Conservation (phyloP, 2,329 filamentous ascomycete genomes). For the Aspergillus intermedius region DNA sequence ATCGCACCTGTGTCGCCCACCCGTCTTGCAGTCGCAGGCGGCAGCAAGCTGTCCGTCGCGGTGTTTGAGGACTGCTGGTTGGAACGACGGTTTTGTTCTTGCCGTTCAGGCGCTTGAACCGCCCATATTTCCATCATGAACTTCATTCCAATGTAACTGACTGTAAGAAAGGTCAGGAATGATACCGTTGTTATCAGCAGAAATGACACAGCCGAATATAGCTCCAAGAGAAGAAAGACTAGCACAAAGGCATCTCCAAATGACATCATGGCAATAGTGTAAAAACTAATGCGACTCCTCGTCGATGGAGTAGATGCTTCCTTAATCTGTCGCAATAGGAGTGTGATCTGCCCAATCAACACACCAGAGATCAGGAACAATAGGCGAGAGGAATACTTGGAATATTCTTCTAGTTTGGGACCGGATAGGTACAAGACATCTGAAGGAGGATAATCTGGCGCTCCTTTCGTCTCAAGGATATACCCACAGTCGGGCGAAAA, state of each 20-base stretch:
- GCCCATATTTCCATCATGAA: conserved; percentile 64
- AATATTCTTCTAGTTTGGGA: conserved; percentile 52
- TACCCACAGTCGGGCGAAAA: conserved; percentile 65
- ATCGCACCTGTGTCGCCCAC: conserved; percentile 44
- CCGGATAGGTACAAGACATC: conserved; percentile 50
- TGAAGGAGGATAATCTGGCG: conserved; percentile 48
- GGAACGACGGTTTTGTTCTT: conserved; percentile 26
- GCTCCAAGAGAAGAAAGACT: conserved; percentile 49
- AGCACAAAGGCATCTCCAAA: conserved; percentile 56
- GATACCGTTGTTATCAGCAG: conserved; percentile 50
- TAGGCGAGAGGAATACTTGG: conserved; percentile 46
- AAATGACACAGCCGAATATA: conserved; percentile 51
- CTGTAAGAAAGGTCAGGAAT: conserved; percentile 55
- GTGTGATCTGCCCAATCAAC: conserved; percentile 48
- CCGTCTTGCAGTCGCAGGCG: conserved; percentile 45
- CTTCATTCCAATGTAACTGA: conserved; percentile 57
- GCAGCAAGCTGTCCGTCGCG: conserved; percentile 38
- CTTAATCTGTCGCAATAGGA: conserved; percentile 57
- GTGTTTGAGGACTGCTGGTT: conserved; percentile 21
- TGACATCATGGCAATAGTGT: conserved; percentile 56
- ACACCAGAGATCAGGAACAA: conserved; percentile 47
- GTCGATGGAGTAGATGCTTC: conserved; percentile 60
- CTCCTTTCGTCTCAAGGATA: conserved; percentile 55
- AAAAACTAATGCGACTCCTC: conserved; percentile 58
- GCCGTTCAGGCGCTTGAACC: conserved; percentile 47